Percentiles rank a stretch among this genome's conserved stretches.
These are phyloP conservation scores for Lathyrus oleraceus DNA, from an alignment of 306 rosid genomes.

Conservation along the genomic window DNA sequence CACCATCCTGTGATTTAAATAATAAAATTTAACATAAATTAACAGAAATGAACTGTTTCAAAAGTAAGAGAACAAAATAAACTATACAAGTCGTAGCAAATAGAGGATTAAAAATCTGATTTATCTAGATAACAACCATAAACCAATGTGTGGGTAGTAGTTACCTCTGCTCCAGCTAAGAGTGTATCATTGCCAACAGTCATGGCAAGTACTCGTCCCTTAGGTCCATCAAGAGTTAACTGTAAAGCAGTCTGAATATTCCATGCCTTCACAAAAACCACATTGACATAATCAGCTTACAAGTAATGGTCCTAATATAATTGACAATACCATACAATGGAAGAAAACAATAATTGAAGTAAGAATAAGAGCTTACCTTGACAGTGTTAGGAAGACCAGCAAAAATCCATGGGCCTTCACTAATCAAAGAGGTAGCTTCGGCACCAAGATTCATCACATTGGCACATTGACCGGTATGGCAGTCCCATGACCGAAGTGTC, in stretches of 20 bases:
- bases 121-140: not conserved
- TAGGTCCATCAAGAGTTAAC: slow-evolving; percentile 45
- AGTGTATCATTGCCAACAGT: slow-evolving; percentile 39
- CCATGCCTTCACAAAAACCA: slow-evolving; percentile 48
- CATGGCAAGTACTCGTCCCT: slow-evolving; percentile 45
- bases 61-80: not conserved
- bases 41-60: not conserved
- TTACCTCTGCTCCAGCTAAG: slow-evolving; percentile 50
- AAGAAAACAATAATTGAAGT: not conserved
- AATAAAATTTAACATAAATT: not conserved
- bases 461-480: slow-evolving; percentile 41
- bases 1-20: slow-evolving; percentile 39
- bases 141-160: not conserved
- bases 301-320: not conserved
- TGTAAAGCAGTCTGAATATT: slow-evolving; percentile 36
- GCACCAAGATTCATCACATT: slow-evolving; percentile 25
- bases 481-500: slow-evolving; percentile 51
- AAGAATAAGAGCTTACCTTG: slow-evolving; percentile 34
- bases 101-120: not conserved
- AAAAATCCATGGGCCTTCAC: slow-evolving; percentile 53
- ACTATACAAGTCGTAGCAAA: not conserved
- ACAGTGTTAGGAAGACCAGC: slow-evolving; percentile 45
- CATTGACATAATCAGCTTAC: slow-evolving; percentile 1
- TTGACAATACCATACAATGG: not conserved
- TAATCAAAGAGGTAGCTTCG: slow-evolving; percentile 42